Percentiles rank a stretch among this genome's conserved stretches.
Evolutionary conservation across 805 yeast species (phyloP).

Genomic region (Candida alai): DNA sequence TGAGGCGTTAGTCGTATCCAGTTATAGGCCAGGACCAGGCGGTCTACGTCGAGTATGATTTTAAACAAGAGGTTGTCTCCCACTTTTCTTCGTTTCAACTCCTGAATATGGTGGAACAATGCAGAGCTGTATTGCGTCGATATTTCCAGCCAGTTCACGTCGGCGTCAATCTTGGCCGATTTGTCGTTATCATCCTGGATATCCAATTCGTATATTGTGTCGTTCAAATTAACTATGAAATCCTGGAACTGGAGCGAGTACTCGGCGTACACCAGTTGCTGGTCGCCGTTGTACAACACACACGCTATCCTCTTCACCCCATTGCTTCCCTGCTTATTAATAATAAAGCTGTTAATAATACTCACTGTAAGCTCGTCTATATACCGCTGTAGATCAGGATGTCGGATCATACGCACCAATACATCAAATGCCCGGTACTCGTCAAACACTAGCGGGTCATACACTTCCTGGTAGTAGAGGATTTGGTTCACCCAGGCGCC

Average conservation of each 20-base stretch:
- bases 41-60: constrained; percentile 23
- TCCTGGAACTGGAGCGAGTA: constrained; percentile 36
- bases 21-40: constrained; percentile 15
- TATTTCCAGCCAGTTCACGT: constrained; percentile 30
- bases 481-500: constrained; percentile 51
- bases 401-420: constrained; percentile 41
- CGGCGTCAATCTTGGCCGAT: constrained; percentile 18
- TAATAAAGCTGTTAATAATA: constrained; percentile 16
- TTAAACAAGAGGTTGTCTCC: constrained; percentile 13
- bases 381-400: constrained; percentile 46
- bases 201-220: constrained; percentile 6
- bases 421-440: constrained; percentile 39
- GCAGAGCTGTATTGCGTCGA: constrained; percentile 27
- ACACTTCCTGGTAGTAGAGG: constrained; percentile 49
- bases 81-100: constrained; percentile 18
- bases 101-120: constrained; percentile 29
- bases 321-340: constrained; percentile 9
- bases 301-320: constrained; percentile 32
- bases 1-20: constrained; percentile 20
- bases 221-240: constrained; percentile 20
- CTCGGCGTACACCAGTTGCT: constrained; percentile 28
- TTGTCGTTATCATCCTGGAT: constrained; percentile 16
- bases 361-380: constrained; percentile 33
- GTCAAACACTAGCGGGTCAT: constrained; percentile 49
- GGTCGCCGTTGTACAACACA: constrained; percentile 32